Conservation (phyloP, 169 alveolate species). For the Plasmodium gonderi region DNA sequence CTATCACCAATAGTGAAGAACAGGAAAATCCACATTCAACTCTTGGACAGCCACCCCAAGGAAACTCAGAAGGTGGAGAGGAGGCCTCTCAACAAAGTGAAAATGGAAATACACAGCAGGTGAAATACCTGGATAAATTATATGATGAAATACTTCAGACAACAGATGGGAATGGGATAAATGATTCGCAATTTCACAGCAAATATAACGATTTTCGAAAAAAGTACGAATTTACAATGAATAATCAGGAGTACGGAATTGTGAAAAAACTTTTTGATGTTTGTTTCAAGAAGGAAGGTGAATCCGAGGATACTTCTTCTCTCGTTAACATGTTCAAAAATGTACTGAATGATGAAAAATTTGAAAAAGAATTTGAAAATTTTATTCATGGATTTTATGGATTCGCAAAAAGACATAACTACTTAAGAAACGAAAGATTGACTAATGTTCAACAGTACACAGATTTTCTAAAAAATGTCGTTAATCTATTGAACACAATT, state of each 20-base stretch:
- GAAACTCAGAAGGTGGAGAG: neutral
- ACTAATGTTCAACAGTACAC: neutral
- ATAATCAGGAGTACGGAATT: constrained; percentile 6
- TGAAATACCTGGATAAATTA: neutral
- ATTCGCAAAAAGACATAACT: constrained; percentile 14
- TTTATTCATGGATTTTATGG: constrained; percentile 5
- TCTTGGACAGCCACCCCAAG: too few relatives aligned
- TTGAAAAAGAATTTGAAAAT: neutral
- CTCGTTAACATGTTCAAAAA: neutral
- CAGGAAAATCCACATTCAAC: too few relatives aligned
- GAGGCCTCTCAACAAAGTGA: neutral
- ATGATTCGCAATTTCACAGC: too few relatives aligned
- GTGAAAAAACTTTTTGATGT: constrained; percentile 3
- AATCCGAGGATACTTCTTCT: neutral
- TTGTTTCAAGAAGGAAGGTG: constrained; percentile 8
- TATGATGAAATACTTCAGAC: neutral
- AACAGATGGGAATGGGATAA: too few relatives aligned
- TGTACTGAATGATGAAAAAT: neutral
- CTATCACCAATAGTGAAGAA: too few relatives aligned
- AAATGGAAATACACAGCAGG: neutral
- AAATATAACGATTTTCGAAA: neutral
- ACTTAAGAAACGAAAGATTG: neutral
- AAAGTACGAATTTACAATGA: constrained; percentile 1
- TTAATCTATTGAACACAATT: constrained; percentile 3
- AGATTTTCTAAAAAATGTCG: neutral